A percentile compares a stretch with the other conserved stretches of the same genome.
These are phyloP conservation scores for Chaetomium globosum DNA, from an alignment of 2,329 filamentous ascomycete species.

Conservation along the genomic window DNA sequence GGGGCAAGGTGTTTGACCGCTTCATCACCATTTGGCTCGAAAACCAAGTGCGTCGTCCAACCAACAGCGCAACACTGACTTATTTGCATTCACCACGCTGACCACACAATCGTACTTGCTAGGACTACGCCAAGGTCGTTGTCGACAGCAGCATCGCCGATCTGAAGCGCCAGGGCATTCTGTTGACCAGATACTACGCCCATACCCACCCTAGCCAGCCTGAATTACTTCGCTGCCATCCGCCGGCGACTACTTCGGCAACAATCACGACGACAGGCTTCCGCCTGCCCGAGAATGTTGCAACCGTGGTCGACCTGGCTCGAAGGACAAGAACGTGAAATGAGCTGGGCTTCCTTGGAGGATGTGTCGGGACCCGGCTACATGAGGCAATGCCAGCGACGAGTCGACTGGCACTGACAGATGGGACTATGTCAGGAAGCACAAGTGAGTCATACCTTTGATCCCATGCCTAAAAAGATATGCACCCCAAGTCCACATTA, in stretches of 20 bases:
- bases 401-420: slow-evolving; percentile 39
- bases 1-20: slow-evolving; percentile 47
- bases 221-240: slow-evolving; percentile 52
- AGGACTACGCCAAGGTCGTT: slow-evolving; percentile 51
- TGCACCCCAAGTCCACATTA: not conserved
- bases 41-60: slow-evolving; percentile 44
- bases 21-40: slow-evolving; percentile 52
- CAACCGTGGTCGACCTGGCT: slow-evolving; percentile 51
- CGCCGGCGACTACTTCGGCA: slow-evolving; percentile 52
- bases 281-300: slow-evolving; percentile 50
- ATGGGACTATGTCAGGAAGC: slow-evolving; percentile 49
- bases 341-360: slow-evolving; percentile 54
- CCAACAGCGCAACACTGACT: not conserved
- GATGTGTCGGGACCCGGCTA: slow-evolving; percentile 51
- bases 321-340: slow-evolving; percentile 46
- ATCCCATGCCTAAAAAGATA: not conserved
- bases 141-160: slow-evolving; percentile 46
- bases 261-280: slow-evolving; percentile 52
- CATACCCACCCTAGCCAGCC: slow-evolving; percentile 53
- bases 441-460: slow-evolving; percentile 41
- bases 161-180: slow-evolving; percentile 49
- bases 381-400: slow-evolving; percentile 48
- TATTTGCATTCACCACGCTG: not conserved
- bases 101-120: not conserved
- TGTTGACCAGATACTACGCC: slow-evolving; percentile 50